Evolutionary conservation across 805 yeast genomes (phyloP), one percentile per base, ranked within the genome.

Genomic region (Lipomyces oligophaga): DNA sequence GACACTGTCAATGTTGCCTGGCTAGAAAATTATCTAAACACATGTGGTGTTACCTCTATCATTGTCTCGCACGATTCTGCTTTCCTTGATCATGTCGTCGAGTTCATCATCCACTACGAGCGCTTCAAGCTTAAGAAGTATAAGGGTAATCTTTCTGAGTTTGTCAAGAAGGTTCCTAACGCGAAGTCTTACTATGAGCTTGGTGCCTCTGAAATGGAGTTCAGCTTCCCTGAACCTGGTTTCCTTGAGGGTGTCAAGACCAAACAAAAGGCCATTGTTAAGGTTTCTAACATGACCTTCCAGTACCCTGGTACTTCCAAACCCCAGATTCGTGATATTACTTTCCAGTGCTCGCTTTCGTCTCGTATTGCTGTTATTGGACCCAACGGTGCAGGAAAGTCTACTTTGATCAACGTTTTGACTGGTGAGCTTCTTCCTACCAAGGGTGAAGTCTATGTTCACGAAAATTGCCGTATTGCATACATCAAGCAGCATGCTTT

Each of bases 351-450:
- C 81, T 93, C 98, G 59, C 79, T 93, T 69, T 90, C 97, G 57
- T 90, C 98, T 38, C 90, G 98, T 84, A 93, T 93, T 85, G 98
- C 98, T 64, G 97, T 93, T 71, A 90, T 93, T 78, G 98, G 98
- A 75, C 98, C 98, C 75, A 93, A 93, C 76, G 98, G 98, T 86
- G 98, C 98, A 70, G 98, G 98, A 84, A 93, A 93, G 76, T 90
- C 98, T 59, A 93, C 98, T 65, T 81, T 93, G 77, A 90, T 93
- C 73, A 93, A 93, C 72, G 97, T 93, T 57, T 83, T 93, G 76
- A 93, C 98, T 61, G 98, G 98, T 86, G 98, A 93, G 80, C 84
- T 93, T 68, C 78, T 93, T 72, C 98, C 98, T 78, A 93, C 97
- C 60, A 66, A 66, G 45, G 98, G 98, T 88, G 97, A 93, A 73